Base-by-base conservation (phyloP, 139 green algal species). In the Zygnema circumcarinatum region DNA sequence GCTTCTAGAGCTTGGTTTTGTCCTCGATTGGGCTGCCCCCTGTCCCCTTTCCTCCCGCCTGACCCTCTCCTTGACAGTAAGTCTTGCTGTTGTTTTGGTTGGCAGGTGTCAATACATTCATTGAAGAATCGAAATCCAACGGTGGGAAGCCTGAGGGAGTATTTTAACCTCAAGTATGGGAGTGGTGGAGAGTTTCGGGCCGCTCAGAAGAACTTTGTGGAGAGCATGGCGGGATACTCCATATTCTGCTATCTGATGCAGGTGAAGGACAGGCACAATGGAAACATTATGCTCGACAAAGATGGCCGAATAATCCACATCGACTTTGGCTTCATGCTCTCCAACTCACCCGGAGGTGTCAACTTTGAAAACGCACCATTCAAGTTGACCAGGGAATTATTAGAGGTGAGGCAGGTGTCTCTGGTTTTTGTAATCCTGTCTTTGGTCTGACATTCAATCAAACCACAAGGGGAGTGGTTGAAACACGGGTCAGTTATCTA, bases 311-410 rank as follows among this genome's bases (percentile, higher is more conserved):
- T 99, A 36, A 95, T 99, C 32, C 97, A 99, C 94, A 99, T 99
- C 67, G 97, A 99, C 93, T 99, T 98, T 92, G 97, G 97, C 73
- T 99, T 99, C 92, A 98, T 99, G 96, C 94, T 99, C 38, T 94
- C 94, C 88, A 93, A 90, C 85, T 94, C 88, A 20, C 94, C 94
- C 20, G 95, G 94, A n/a, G 94, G 94, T 62, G 92, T 98, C 79
- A 94, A 95, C 83, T 98, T 98, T 85, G 95, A 98, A 90, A 92
- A 90, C 16, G 93, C 94, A 2, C 95, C 95, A 42, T 97, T 98
- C 91, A 98, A 98, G 92, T 92, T 97, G 21, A 98, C 96, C 1
- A 92, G 96, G 16, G 97, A 99, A 94, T 93, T 98, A 91, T 89
- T 99, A 41, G 96, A 99, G 93, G 93, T 91, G 25, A 74, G 62